Base-by-base conservation (phyloP, 306 rosid genomes). In the Sechiopsis laciniata region DNA sequence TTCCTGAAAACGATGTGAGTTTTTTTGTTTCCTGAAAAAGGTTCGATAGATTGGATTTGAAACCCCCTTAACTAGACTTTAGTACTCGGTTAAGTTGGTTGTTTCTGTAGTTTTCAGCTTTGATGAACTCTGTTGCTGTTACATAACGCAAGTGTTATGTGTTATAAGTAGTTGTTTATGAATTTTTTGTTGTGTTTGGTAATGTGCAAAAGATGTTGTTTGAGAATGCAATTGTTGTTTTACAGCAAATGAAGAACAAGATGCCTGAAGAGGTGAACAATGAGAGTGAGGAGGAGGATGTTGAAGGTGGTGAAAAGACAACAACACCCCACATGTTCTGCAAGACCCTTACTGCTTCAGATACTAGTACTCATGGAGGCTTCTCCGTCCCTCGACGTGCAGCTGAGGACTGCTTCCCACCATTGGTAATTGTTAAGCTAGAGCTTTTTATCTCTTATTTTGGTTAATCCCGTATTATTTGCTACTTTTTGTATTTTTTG, bases 351-450 rank as follows among this genome's bases (percentile, higher is more conserved):
- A 95, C 99, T 8, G 99, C 99, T 61, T 95, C 99, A n/a, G 99
- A 95, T 77, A 95, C 99, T 8, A 95, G 99, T 81, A 91, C 99
- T 77, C 99, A 95, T 68, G 99, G 99, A 64, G 99, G 99, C 22
- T 95, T 95, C 82, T 95, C 99, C 3, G 99, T 95, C 26, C 99
- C 99, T 37, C 90, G 99, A 42, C 92, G 99, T n/a, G 99, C 99
- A 0, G 99, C 99, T 15, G 99, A 95, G 81, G 99, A 95, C 81
- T 95, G 99, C 84, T 95, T 95, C 74, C 97, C 99, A 67, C 91
- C 97, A 52, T 84, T 95, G 96, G 99, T 95, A 89, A 78, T 59
- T 16, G 52, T 63, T 19, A 37, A 37, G 45, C 45, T 37, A 5
- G 45, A 37, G 45, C 45, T 37, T 37, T 37, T 37, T 37, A 37